phyloP scores from a whole-genome alignment of 805 yeast genomes.

The Yamadazyma philogaea region DNA sequence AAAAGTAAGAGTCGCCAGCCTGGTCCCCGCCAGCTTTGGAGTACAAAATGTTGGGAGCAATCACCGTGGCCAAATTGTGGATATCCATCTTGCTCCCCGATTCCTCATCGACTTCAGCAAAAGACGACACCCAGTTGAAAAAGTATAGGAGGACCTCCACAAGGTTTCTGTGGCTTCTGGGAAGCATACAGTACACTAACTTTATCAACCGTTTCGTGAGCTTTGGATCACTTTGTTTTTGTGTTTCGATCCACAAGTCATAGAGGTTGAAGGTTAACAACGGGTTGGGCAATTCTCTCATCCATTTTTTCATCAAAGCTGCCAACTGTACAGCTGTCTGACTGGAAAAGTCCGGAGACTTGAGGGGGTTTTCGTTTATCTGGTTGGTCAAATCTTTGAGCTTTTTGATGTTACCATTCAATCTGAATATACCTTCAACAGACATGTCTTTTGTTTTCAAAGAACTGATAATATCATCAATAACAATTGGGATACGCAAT shows the following conservation, averaged over 20 bases:
- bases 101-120: slow-evolving; percentile 88
- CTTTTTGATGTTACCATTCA: slow-evolving; percentile 90
- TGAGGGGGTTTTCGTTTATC: slow-evolving; percentile 71
- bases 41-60: slow-evolving; percentile 87
- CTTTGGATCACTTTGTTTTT: slow-evolving; percentile 45
- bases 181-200: slow-evolving; percentile 72
- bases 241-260: slow-evolving; percentile 74
- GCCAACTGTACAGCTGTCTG: slow-evolving; percentile 92
- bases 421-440: slow-evolving; percentile 92
- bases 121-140: slow-evolving; percentile 93
- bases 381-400: slow-evolving; percentile 68
- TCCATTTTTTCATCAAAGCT: slow-evolving; percentile 84
- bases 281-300: slow-evolving; percentile 92
- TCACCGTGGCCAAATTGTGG: slow-evolving; percentile 91
- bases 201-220: slow-evolving; percentile 54
- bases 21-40: slow-evolving; percentile 35
- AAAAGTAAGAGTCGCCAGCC: slow-evolving; percentile 69
- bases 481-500: slow-evolving; percentile 75
- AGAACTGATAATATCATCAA: slow-evolving; percentile 82
- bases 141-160: slow-evolving; percentile 83
- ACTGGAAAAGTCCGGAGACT: slow-evolving; percentile 62
- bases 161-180: slow-evolving; percentile 76
- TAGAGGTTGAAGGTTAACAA: slow-evolving; percentile 72
- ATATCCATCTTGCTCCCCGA: slow-evolving; percentile 90
- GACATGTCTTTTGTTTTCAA: slow-evolving; percentile 91